phyloP scores from a whole-genome alignment of 2,329 filamentous ascomycete genomes.

The Phialophora chinensis region DNA sequence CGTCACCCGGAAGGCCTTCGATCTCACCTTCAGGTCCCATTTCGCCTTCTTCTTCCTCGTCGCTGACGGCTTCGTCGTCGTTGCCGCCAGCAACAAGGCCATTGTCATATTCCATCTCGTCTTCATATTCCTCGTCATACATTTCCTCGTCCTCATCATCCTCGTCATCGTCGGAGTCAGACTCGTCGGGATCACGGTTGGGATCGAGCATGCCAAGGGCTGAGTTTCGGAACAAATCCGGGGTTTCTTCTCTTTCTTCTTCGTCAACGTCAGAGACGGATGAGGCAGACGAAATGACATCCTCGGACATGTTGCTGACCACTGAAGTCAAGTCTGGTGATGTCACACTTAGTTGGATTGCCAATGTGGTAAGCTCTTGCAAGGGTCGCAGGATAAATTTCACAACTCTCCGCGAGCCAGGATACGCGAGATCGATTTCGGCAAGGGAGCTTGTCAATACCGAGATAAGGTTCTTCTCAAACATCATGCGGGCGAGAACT shows the following conservation, averaged over 20 bases:
- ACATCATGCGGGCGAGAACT: slow-evolving; percentile 93
- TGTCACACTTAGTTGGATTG: slow-evolving; percentile 80
- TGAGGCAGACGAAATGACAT: slow-evolving; percentile 84
- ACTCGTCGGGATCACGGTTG: slow-evolving; percentile 74
- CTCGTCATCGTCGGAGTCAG: slow-evolving; percentile 67
- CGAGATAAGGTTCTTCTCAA: slow-evolving; percentile 93
- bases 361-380: slow-evolving; percentile 83
- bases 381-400: slow-evolving; percentile 95
- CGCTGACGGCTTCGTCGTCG: slow-evolving; percentile 83
- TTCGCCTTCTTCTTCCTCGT: slow-evolving; percentile 76
- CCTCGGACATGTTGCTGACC: slow-evolving; percentile 74
- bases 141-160: slow-evolving; percentile 82
- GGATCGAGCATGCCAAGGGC: slow-evolving; percentile 93
- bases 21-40: slow-evolving; percentile 74
- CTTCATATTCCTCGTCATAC: slow-evolving; percentile 89
- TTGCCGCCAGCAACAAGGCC: slow-evolving; percentile 70
- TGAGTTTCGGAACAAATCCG: slow-evolving; percentile 95
- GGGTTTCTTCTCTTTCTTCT: slow-evolving; percentile 88
- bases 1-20: slow-evolving; percentile 67
- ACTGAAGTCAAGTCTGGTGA: slow-evolving; percentile 68
- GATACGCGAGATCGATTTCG: slow-evolving; percentile 94
- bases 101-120: slow-evolving; percentile 90
- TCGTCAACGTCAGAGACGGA: slow-evolving; percentile 88
- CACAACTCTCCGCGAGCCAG: slow-evolving; percentile 88
- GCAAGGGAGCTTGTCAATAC: slow-evolving; percentile 90